Conservation (phyloP, 2,329 filamentous ascomycete species). For the Emydomyces testavorans region DNA sequence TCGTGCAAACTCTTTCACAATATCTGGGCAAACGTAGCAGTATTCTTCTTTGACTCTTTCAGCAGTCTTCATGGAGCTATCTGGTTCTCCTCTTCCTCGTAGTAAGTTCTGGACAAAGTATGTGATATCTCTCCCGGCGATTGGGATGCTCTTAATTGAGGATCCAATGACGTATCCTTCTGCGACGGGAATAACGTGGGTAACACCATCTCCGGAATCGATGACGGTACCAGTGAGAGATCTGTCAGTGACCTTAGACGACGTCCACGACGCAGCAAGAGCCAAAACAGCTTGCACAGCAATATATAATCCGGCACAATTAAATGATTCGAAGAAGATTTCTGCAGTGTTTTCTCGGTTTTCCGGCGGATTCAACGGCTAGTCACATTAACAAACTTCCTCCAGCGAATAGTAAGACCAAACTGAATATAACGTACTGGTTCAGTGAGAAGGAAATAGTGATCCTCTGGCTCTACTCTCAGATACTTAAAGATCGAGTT, state of each 20-base stretch:
- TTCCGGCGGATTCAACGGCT: slow-evolving; percentile 95
- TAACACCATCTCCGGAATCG: slow-evolving; percentile 96
- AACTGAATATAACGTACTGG: slow-evolving; percentile 51
- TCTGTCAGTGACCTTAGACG: slow-evolving; percentile 90
- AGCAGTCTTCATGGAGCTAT: slow-evolving; percentile 92
- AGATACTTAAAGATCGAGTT: slow-evolving; percentile 99
- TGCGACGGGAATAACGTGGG: slow-evolving; percentile 95
- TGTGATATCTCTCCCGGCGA: slow-evolving; percentile 94
- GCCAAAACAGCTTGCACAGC: slow-evolving; percentile 95
- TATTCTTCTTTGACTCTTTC: slow-evolving; percentile 98
- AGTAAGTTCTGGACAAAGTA: slow-evolving; percentile 97
- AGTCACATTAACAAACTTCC: slow-evolving; percentile 5
- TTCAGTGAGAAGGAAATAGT: slow-evolving; percentile 95
- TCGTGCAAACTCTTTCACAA: slow-evolving; percentile 93
- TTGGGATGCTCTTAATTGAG: slow-evolving; percentile 97
- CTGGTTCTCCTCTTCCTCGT: slow-evolving; percentile 88
- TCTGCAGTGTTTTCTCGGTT: slow-evolving; percentile 98
- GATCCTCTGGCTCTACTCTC: slow-evolving; percentile 93
- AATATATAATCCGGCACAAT: slow-evolving; percentile 97
- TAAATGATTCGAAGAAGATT: slow-evolving; percentile 99
- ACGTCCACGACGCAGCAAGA: slow-evolving; percentile 94
- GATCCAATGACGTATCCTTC: slow-evolving; percentile 98
- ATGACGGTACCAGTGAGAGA: slow-evolving; percentile 96
- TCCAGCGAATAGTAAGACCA: neutral
- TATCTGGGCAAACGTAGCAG: slow-evolving; percentile 96